These are phyloP conservation scores for Verticillium nubilum DNA, from an alignment of 2,329 filamentous ascomycete genomes.

Conservation along the genomic window DNA sequence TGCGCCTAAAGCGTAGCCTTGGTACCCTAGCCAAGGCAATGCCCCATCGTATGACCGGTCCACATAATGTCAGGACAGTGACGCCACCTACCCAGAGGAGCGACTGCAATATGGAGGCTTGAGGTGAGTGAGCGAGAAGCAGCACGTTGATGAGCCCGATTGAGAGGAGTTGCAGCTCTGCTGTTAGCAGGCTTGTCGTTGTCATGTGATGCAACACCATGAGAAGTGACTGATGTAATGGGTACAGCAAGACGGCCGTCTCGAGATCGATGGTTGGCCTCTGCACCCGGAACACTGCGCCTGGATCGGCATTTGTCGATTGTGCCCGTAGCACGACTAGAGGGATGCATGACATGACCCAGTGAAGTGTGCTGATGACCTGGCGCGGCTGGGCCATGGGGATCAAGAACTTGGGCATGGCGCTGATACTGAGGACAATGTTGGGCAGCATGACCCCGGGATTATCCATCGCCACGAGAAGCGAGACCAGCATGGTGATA, in stretches of 20 bases:
- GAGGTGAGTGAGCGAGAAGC: constrained; percentile 72
- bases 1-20: constrained; percentile 77
- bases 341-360: constrained; percentile 70
- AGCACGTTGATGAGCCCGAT: constrained; percentile 76
- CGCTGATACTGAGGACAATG: constrained; percentile 72
- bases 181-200: constrained; percentile 78
- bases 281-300: neutral
- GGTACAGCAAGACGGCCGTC: constrained; percentile 63
- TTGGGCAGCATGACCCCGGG: constrained; percentile 66
- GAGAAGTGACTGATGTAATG: constrained; percentile 75
- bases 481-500: constrained; percentile 69
- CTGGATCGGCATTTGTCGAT: constrained; percentile 9
- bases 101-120: constrained; percentile 78
- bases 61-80: constrained; percentile 66
- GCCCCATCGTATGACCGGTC: constrained; percentile 73
- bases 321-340: constrained; percentile 33
- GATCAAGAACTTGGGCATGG: constrained; percentile 68
- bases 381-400: constrained; percentile 54
- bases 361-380: constrained; percentile 66
- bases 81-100: constrained; percentile 83
- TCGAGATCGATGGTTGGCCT: constrained; percentile 43
- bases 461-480: constrained; percentile 63
- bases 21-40: constrained; percentile 83
- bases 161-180: constrained; percentile 85
- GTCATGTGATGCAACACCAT: constrained; percentile 73